Percentiles rank a stretch among this genome's conserved stretches.
These are phyloP conservation scores for Kodamaea alishanica DNA, from an alignment of 1,139 yeast genomes.

Conservation along the genomic window DNA sequence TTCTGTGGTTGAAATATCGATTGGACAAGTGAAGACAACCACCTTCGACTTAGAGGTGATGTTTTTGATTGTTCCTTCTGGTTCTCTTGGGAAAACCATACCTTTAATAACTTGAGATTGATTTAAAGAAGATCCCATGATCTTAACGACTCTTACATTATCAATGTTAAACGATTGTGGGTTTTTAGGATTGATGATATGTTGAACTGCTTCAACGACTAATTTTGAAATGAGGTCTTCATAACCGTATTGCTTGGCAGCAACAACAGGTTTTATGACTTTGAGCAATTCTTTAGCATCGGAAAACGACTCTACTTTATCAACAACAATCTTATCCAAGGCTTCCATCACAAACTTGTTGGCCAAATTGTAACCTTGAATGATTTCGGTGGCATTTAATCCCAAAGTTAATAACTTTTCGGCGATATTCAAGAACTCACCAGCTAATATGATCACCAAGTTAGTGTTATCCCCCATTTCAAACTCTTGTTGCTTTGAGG, in stretches of 20 bases:
- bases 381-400: slow-evolving; percentile 81
- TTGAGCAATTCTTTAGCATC: slow-evolving; percentile 60
- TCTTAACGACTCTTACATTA: slow-evolving; percentile 89
- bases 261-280: slow-evolving; percentile 81
- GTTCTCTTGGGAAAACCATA: slow-evolving; percentile 97
- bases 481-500: slow-evolving; percentile 91
- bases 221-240: slow-evolving; percentile 74
- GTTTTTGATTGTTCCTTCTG: slow-evolving; percentile 82
- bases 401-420: slow-evolving; percentile 84
- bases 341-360: slow-evolving; percentile 66
- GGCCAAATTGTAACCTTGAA: slow-evolving; percentile 86
- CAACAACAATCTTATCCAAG: slow-evolving; percentile 63
- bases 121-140: slow-evolving; percentile 84
- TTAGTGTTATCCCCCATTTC: slow-evolving; percentile 60
- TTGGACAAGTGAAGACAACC: slow-evolving; percentile 89
- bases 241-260: slow-evolving; percentile 90
- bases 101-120: slow-evolving; percentile 85
- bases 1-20: slow-evolving; percentile 92
- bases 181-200: slow-evolving; percentile 66
- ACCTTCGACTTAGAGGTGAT: slow-evolving; percentile 65
- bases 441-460: slow-evolving; percentile 65
- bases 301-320: slow-evolving; percentile 55
- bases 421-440: slow-evolving; percentile 79
- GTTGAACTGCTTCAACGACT: slow-evolving; percentile 82
- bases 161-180: slow-evolving; percentile 69